Evolutionary conservation across 108 stramenopile species (phyloP).

Genomic region (Poteriospumella lacustris): DNA sequence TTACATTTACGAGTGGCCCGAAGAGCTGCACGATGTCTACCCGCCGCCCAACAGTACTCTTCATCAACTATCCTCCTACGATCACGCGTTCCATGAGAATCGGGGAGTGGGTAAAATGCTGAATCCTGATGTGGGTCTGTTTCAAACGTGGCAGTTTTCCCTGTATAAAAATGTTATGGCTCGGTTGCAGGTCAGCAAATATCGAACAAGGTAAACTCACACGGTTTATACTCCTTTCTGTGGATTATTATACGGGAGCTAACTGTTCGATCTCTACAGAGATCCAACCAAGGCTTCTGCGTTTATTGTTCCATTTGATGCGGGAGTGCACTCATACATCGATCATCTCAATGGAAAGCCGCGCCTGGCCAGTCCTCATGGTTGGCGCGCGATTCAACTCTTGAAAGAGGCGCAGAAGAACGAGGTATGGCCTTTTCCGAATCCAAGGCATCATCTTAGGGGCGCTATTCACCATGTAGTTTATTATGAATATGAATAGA

Average conservation of each 20-base stretch:
- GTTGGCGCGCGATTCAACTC: slow-evolving; percentile 4
- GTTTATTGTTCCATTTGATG: slow-evolving; percentile 26
- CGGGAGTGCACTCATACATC: slow-evolving; percentile 22
- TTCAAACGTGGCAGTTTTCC: slow-evolving; percentile 28
- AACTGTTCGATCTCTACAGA: too few relatives aligned
- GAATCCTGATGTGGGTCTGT: neutral
- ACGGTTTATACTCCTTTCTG: too few relatives aligned
- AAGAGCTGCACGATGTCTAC: slow-evolving; percentile 23
- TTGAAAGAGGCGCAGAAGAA: neutral
- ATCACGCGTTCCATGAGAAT: slow-evolving; percentile 11
- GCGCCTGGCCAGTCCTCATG: slow-evolving; percentile 19
- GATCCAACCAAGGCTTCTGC: slow-evolving; percentile 12
- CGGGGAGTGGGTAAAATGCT: slow-evolving; percentile 20
- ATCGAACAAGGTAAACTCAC: neutral
- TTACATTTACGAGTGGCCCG: slow-evolving; percentile 29
- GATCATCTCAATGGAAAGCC: slow-evolving; percentile 20
- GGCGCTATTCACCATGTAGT: neutral
- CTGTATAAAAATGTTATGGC: slow-evolving; percentile 25
- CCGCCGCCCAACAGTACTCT: neutral
- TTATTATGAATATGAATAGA: neutral
- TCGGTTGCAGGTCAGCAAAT: neutral
- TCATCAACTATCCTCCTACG: slow-evolving; percentile 1
- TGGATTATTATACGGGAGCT: too few relatives aligned
- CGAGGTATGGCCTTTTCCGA: neutral
- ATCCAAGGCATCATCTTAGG: neutral